Percentiles rank a stretch among this genome's conserved stretches.
Conservation (phyloP, 345 rosid species). For the Camelina hispida region DNA sequence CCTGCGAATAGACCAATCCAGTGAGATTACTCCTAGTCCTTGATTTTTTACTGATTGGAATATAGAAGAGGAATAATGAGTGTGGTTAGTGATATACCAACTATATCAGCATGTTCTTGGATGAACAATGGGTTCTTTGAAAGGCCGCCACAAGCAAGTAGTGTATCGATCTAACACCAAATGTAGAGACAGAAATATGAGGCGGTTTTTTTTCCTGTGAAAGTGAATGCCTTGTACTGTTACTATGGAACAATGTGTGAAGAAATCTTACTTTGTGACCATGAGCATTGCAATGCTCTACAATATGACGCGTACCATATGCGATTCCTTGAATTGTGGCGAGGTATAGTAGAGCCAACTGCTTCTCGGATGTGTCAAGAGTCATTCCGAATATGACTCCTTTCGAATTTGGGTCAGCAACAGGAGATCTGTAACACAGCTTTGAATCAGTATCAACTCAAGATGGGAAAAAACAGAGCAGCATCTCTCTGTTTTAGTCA, state of each 20-base stretch:
- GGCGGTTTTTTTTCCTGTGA: neutral
- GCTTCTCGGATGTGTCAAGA: conserved; percentile 83
- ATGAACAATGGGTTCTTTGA: conserved; percentile 72
- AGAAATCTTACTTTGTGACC: conserved; percentile 75
- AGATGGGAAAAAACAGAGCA: conserved; percentile 3
- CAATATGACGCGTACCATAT: conserved; percentile 89
- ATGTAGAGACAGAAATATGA: conserved; percentile 25
- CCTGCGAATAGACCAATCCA: conserved; percentile 49
- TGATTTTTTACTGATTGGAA: neutral
- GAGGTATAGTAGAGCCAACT: conserved; percentile 82
- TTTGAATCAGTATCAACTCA: conserved; percentile 33
- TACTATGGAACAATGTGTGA: neutral
- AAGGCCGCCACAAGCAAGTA: conserved; percentile 93
- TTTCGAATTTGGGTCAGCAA: conserved; percentile 86
- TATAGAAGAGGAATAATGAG: neutral
- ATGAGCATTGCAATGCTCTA: conserved; percentile 90
- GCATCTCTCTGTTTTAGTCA: conserved; percentile 25
- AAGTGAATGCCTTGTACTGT: conserved; percentile 3
- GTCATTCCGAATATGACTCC: conserved; percentile 85
- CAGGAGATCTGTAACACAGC: conserved; percentile 73
- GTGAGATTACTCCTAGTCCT: neutral
- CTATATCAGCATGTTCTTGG: conserved; percentile 89
- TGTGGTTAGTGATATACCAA: conserved; percentile 52
- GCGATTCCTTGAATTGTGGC: conserved; percentile 88
- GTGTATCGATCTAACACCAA: conserved; percentile 69